Conservation (phyloP, 441 rosid genomes). For the Adansonia madagascariensis region DNA sequence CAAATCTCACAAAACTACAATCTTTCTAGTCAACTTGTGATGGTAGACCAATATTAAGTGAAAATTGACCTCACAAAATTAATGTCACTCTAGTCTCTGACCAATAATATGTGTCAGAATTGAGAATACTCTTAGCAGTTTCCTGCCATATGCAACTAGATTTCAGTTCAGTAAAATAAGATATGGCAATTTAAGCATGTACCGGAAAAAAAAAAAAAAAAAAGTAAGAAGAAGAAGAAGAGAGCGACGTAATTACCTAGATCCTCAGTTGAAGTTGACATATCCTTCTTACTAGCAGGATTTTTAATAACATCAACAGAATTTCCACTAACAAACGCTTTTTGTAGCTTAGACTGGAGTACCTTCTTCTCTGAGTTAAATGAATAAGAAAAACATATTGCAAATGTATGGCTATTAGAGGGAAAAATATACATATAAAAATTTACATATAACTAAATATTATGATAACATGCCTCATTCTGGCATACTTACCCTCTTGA, state of each 20-base stretch:
- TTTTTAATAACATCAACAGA: slow-evolving; percentile 47
- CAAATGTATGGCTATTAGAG: slow-evolving; percentile 16
- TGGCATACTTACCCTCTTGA: slow-evolving; percentile 73
- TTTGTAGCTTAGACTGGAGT: slow-evolving; percentile 80
- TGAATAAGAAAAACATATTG: slow-evolving; percentile 23
- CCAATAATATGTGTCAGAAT: not conserved
- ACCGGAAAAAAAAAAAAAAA: not conserved
- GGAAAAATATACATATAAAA: not conserved
- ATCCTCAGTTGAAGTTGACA: slow-evolving; percentile 85
- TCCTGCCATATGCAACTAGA: slow-evolving; percentile 13
- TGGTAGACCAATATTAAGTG: not conserved
- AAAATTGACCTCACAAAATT: slow-evolving; percentile 1
- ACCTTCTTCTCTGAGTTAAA: slow-evolving; percentile 82
- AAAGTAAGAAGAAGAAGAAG: no score
- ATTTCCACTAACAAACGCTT: slow-evolving; percentile 64
- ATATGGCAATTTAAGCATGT: slow-evolving; percentile 10
- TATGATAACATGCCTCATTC: not conserved
- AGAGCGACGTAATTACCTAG: slow-evolving; percentile 52
- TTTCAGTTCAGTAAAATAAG: slow-evolving; percentile 10
- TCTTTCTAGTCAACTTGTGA: not conserved
- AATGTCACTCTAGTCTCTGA: not conserved
- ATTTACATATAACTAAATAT: not conserved
- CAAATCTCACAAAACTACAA: not conserved
- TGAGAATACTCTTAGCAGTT: not conserved
- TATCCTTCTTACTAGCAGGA: slow-evolving; percentile 52